phyloP scores from a whole-genome alignment of 2,329 filamentous ascomycete genomes.

The Colletotrichum cuscutae region DNA sequence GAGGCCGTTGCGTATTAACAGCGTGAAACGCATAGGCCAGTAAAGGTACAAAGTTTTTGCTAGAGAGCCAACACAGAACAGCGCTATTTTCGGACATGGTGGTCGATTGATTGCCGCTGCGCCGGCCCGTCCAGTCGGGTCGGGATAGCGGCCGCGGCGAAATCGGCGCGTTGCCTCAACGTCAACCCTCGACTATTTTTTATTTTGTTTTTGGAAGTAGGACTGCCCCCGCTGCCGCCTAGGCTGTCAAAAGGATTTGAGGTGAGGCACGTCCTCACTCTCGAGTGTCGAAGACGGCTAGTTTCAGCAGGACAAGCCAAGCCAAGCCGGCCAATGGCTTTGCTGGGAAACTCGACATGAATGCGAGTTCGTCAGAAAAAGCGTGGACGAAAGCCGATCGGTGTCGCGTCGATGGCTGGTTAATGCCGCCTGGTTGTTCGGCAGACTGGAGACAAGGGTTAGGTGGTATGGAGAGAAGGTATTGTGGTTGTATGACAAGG shows the following conservation, averaged over 20 bases:
- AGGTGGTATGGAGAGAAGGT: not conserved
- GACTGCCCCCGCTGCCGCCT: too few relatives aligned
- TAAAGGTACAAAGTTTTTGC: not conserved
- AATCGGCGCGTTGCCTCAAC: not conserved
- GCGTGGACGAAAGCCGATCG: not conserved
- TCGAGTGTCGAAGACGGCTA: not conserved
- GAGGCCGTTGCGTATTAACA: not conserved
- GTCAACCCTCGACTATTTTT: not conserved
- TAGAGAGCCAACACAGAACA: not conserved
- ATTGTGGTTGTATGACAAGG: not conserved
- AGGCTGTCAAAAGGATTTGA: not conserved
- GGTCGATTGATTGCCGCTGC: constrained; percentile 3
- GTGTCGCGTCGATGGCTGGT: not conserved
- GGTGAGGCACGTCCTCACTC: not conserved
- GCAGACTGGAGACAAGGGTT: not conserved
- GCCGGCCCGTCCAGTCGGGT: constrained; percentile 7
- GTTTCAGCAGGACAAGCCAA: not conserved
- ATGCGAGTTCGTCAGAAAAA: not conserved
- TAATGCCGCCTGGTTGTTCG: not conserved
- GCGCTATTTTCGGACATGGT: not conserved
- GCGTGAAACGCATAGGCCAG: not conserved
- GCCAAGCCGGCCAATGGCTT: not conserved
- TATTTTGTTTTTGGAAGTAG: too few relatives aligned
- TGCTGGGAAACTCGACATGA: not conserved
- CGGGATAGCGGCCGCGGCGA: not conserved